Percentiles rank a stretch among this genome's conserved stretches.
Conservation (phyloP, 805 yeast species). For the Yamadazyma akitaensis region DNA sequence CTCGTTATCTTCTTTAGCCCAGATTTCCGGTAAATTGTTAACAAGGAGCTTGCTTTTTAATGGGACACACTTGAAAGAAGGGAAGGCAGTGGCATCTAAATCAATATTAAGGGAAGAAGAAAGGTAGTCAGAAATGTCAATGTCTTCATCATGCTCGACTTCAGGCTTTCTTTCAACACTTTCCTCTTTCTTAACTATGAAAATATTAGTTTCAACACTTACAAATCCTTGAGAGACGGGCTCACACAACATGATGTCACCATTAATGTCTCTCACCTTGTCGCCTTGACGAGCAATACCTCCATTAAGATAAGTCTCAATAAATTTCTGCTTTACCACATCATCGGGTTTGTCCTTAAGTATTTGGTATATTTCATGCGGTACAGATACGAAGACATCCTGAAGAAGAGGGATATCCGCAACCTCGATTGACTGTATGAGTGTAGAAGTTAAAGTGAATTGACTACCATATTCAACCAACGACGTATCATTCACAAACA, state of each 20-base stretch:
- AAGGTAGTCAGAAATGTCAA: conserved; percentile 32
- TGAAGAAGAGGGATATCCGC: conserved; percentile 38
- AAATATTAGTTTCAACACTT: conserved; percentile 45
- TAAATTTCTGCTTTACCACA: conserved; percentile 33
- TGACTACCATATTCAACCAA: conserved; percentile 30
- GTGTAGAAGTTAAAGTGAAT: conserved; percentile 41
- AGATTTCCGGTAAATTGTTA: conserved; percentile 20
- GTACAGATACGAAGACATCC: conserved; percentile 47
- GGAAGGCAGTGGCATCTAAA: neutral
- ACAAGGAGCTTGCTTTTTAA: conserved; percentile 26
- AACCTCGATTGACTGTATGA: conserved; percentile 32
- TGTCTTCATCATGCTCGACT: conserved; percentile 12
- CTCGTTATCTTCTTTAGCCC: conserved; percentile 35
- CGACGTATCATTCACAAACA: conserved; percentile 36
- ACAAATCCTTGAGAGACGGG: conserved; percentile 70
- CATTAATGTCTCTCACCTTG: conserved; percentile 41
- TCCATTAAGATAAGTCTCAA: conserved; percentile 21
- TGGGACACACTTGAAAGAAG: conserved; percentile 24
- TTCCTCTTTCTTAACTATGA: conserved; percentile 40
- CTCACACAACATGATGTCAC: conserved; percentile 59
- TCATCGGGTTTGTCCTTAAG: conserved; percentile 29
- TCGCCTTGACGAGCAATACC: conserved; percentile 42
- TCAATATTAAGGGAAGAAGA: conserved; percentile 24
- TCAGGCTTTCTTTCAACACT: neutral
- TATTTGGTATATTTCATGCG: conserved; percentile 36